Base-by-base conservation (phyloP, 805 yeast genomes). In the Lipomyces yamanashiensis region DNA sequence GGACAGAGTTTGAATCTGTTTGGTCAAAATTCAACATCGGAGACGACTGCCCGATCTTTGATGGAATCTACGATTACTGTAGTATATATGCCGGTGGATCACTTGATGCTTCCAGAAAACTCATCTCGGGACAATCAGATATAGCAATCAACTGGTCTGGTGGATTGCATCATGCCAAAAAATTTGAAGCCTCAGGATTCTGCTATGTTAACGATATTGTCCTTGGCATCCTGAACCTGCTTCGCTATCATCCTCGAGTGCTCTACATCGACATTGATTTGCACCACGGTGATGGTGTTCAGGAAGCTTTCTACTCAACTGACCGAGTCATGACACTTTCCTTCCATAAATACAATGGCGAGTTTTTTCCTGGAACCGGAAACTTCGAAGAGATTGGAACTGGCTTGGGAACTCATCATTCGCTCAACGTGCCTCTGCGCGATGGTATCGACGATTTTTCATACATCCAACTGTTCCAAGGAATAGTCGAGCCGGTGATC, bases 221-320 rank as follows among this genome's bases (percentile, higher is more conserved):
- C 0, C 78, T 91, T 67, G 93, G 96, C 2, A 89, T 90, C 61
- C 78, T 91, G 66, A 90, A 91, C 72, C 77, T 91, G 69, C 79
- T 92, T 70, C 79, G 96, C 64, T 87, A 87, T 73, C 92, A 89
- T 75, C 91, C 96, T 36, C 83, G 97, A 63, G 96, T 91, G 9
- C 76, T 91, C 51, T 91, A 91, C 74, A 89, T 91, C 62, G 97
- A 91, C 74, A 91, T 90, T 57, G 97, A 91, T 74, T 87, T 91
- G 28, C 97, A 91, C 74, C 97, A 91, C 73, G 97, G 97, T 39
- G 97, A 91, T 75, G 97, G 97, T 66, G 97, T 91, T 4, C 96
- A 92, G 74, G 97, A 92, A 75, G 97, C 97, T 0, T 91, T 91
- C 72, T 92, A 91, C 74, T 85, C 96, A 39, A 89, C 96, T 0